These are phyloP conservation scores for Colletotrichum brevisporum DNA, from an alignment of 2,329 filamentous ascomycete species.

Conservation along the genomic window DNA sequence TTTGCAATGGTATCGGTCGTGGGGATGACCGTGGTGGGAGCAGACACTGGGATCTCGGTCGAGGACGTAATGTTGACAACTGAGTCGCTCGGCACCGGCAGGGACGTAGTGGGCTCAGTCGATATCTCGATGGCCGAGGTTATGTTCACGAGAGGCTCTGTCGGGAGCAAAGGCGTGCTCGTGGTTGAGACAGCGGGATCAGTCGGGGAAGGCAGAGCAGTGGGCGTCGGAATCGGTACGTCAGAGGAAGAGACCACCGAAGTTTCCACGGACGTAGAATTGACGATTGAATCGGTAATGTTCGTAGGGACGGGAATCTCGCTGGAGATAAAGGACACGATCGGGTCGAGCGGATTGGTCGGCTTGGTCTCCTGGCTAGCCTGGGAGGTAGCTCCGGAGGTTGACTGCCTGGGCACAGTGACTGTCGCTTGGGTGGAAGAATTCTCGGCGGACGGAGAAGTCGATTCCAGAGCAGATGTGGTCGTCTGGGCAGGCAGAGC, in stretches of 20 bases:
- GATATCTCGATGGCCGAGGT: constrained; percentile 24
- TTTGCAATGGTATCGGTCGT: constrained; percentile 28
- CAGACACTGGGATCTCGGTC: constrained; percentile 20
- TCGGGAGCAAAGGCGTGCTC: constrained; percentile 6
- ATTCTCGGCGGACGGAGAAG: constrained; percentile 10
- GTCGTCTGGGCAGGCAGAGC: constrained; percentile 17
- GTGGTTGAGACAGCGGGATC: constrained; percentile 28
- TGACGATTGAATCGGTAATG: constrained; percentile 31
- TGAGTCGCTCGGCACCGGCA: constrained; percentile 27
- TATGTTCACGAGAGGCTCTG: constrained; percentile 21
- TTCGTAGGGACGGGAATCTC: constrained; percentile 27
- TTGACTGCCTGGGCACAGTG: constrained; percentile 1
- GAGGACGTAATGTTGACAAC: constrained; percentile 33
- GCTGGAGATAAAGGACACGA: constrained; percentile 35
- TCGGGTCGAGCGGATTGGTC: constrained; percentile 35
- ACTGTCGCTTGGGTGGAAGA: constrained; percentile 6
- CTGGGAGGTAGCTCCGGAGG: constrained; percentile 18
- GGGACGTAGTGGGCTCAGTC: constrained; percentile 15
- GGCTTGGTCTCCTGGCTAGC: constrained; percentile 14
- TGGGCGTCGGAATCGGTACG: constrained; percentile 30
- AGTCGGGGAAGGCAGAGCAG: constrained; percentile 31
- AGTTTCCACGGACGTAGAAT: constrained; percentile 25
- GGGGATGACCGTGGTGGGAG: constrained; percentile 19
- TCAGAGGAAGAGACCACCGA: constrained; percentile 20
- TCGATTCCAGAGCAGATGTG: constrained; percentile 1